Evolutionary conservation across 768 basidiomycete genomes (phyloP).

Genomic region (Naganishia onofrii): DNA sequence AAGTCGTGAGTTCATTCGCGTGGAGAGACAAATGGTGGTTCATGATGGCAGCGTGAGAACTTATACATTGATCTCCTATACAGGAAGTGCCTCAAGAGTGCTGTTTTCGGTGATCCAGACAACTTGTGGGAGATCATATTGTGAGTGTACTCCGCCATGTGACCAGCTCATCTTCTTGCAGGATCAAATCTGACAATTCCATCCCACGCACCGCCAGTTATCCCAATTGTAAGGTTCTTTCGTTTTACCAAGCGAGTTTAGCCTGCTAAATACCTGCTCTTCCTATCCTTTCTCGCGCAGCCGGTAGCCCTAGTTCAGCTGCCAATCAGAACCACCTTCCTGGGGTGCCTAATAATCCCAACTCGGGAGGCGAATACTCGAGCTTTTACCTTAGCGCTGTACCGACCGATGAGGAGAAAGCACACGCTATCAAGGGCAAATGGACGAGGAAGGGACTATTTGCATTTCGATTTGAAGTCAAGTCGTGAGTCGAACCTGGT

Average conservation of each 20-base stretch:
- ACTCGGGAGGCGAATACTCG: conserved; percentile 26
- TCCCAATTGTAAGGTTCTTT: conserved; percentile 22
- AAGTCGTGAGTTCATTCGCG: conserved; percentile 50
- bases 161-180: conserved; percentile 56
- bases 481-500: conserved; percentile 57
- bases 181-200: background rate
- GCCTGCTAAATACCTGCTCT: background rate
- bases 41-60: background rate
- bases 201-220: conserved; percentile 3
- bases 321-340: conserved; percentile 15
- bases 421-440: conserved; percentile 65
- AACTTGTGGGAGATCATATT: conserved; percentile 65
- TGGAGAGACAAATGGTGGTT: background rate
- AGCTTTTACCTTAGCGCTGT: conserved; percentile 33
- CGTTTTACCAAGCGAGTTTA: background rate
- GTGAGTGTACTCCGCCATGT: conserved; percentile 56
- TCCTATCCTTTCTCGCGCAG: background rate
- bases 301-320: conserved; percentile 15
- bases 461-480: conserved; percentile 79
- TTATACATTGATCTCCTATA: conserved; percentile 45
- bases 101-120: conserved; percentile 53
- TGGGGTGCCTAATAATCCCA: conserved; percentile 17
- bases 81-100: conserved; percentile 72
- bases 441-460: conserved; percentile 83
- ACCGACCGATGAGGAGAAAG: conserved; percentile 76